Percentiles rank a stretch among this genome's conserved stretches.
Conservation (phyloP, 1,139 yeast genomes). For the Yamadazyma atmosphaerica region DNA sequence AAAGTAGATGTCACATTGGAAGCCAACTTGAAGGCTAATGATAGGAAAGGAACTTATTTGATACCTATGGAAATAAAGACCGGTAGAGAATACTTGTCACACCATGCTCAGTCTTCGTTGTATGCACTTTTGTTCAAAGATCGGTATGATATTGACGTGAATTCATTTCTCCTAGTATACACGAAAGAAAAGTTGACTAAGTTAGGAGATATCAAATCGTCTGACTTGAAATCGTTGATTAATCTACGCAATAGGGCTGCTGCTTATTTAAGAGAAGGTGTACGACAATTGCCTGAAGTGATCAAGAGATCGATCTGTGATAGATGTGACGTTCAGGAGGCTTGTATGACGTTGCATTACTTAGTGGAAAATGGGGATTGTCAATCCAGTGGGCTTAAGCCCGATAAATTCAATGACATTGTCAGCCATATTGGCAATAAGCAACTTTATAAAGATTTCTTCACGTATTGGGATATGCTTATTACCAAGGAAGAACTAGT, state of each 20-base stretch:
- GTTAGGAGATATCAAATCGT: conserved; percentile 52
- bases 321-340: conserved; percentile 57
- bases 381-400: conserved; percentile 47
- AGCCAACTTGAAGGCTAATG: conserved; percentile 40
- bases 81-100: conserved; percentile 66
- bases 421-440: conserved; percentile 52
- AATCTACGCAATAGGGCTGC: conserved; percentile 75
- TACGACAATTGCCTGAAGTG: conserved; percentile 59
- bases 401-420: conserved; percentile 43
- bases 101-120: conserved; percentile 86
- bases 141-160: conserved; percentile 67
- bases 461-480: conserved; percentile 69
- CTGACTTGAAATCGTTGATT: conserved; percentile 61
- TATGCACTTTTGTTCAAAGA: conserved; percentile 81
- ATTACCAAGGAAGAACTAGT: conserved; percentile 76
- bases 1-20: conserved; percentile 85
- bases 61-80: conserved; percentile 91
- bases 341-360: conserved; percentile 72
- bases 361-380: conserved; percentile 57
- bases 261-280: conserved; percentile 51
- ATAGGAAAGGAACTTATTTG: conserved; percentile 40
- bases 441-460: conserved; percentile 50
- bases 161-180: conserved; percentile 70
- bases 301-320: conserved; percentile 61
- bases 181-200: conserved; percentile 61